Conservation (phyloP, 345 rosid genomes). For the Eucalyptus pumila region DNA sequence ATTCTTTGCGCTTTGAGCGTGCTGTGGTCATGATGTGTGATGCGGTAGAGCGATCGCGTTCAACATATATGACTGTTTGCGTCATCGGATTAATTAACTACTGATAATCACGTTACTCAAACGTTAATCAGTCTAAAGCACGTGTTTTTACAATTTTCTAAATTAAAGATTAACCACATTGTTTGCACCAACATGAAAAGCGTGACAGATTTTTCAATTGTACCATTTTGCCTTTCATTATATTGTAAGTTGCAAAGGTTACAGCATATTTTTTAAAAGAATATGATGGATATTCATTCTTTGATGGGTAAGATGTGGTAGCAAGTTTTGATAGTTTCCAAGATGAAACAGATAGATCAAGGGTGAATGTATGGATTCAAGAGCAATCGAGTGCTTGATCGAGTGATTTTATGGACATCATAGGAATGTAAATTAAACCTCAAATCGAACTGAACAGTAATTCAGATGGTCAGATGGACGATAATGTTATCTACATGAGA, state of each 20-base stretch:
- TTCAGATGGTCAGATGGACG: neutral
- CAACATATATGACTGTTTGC: neutral
- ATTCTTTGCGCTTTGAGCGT: neutral
- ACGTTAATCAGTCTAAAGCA: neutral
- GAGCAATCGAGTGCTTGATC: neutral
- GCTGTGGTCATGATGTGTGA: neutral
- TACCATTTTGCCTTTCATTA: neutral
- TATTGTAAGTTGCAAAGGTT: neutral
- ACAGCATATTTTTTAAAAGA: neutral
- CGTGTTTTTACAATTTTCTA: neutral
- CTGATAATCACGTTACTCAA: neutral
- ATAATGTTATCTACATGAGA: neutral
- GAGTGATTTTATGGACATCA: neutral
- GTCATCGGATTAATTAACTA: neutral
- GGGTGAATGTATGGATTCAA: neutral
- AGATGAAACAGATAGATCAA: neutral
- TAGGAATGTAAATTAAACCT: neutral
- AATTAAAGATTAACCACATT: neutral
- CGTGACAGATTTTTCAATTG: fast-evolving
- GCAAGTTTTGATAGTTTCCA: neutral
- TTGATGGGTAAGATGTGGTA: neutral
- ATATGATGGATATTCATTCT: neutral
- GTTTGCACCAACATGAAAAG: neutral
- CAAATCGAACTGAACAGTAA: neutral
- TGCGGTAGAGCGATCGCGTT: neutral